Evolutionary conservation across 2,329 filamentous ascomycete species (phyloP).

Genomic region (Penicillium sp.): DNA sequence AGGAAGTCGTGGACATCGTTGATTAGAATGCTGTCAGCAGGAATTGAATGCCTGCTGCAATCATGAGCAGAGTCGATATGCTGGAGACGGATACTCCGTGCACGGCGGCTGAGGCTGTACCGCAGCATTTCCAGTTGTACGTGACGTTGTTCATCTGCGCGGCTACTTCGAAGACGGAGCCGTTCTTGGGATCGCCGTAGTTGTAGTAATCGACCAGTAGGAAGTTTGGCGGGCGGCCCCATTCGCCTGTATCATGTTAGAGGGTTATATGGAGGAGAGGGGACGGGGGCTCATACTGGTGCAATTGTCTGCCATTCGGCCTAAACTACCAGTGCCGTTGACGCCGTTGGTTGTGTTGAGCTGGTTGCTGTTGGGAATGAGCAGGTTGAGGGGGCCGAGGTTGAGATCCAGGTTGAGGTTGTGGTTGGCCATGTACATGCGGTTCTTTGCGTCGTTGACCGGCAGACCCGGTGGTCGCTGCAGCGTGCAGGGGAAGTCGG

Average conservation of each 20-base stretch:
- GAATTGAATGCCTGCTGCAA: slow-evolving; percentile 25
- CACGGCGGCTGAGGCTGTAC: slow-evolving; percentile 26
- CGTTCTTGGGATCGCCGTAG: slow-evolving; percentile 55
- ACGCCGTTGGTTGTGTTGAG: slow-evolving; percentile 69
- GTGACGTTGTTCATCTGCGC: slow-evolving; percentile 68
- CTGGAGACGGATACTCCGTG: slow-evolving; percentile 17
- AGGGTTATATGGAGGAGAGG: not conserved
- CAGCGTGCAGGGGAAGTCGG: slow-evolving; percentile 69
- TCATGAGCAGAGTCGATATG: slow-evolving; percentile 19
- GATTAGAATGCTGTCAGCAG: slow-evolving; percentile 23
- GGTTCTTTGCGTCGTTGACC: slow-evolving; percentile 51
- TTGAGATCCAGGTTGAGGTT: slow-evolving; percentile 78
- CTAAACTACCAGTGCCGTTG: slow-evolving; percentile 62
- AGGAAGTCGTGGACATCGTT: slow-evolving; percentile 7
- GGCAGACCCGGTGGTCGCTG: slow-evolving; percentile 69
- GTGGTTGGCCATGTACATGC: slow-evolving; percentile 82
- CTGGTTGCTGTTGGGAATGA: slow-evolving; percentile 67
- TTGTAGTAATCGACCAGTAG: slow-evolving; percentile 86
- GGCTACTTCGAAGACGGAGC: slow-evolving; percentile 73
- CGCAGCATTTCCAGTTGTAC: slow-evolving; percentile 51
- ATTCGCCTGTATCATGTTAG: slow-evolving; percentile 40
- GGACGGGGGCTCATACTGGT: slow-evolving; percentile 34
- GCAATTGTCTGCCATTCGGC: slow-evolving; percentile 61
- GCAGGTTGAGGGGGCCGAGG: slow-evolving; percentile 58
- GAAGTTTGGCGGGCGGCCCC: slow-evolving; percentile 69